Evolutionary conservation across 2,329 filamentous ascomycete genomes (phyloP).

Genomic region (Arthroderma uncinatum): DNA sequence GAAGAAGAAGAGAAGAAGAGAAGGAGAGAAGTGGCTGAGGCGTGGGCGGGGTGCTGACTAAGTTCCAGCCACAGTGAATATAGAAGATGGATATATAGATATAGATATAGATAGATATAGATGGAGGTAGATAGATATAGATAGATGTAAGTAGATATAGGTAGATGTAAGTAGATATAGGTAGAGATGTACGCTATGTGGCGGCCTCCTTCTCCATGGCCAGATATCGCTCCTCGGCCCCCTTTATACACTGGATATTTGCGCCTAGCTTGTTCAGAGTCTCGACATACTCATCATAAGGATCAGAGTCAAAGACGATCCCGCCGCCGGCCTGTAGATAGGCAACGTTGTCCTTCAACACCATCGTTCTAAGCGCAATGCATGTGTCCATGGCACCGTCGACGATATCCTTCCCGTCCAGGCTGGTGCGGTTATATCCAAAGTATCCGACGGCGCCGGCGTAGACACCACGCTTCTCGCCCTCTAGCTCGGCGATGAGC

Average conservation of each 20-base stretch:
- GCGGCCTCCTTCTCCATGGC: conserved; percentile 27
- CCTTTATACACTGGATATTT: conserved; percentile 77
- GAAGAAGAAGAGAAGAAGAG: not conserved
- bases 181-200: not conserved
- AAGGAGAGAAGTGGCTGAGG: not conserved
- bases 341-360: conserved; percentile 79
- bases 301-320: conserved; percentile 89
- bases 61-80: conserved; percentile 1
- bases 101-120: not conserved
- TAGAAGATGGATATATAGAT: not conserved
- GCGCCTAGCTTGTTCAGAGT: conserved; percentile 93
- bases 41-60: not conserved
- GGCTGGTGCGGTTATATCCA: conserved; percentile 65
- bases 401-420: conserved; percentile 47
- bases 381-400: conserved; percentile 89
- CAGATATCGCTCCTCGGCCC: conserved; percentile 62
- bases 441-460: conserved; percentile 96
- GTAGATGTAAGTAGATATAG: not conserved
- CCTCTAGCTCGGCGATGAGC: conserved; percentile 85
- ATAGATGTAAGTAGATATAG: not conserved
- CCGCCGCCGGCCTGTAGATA: conserved; percentile 82
- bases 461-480: conserved; percentile 89
- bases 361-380: conserved; percentile 78
- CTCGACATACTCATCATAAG: conserved; percentile 84
- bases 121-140: not conserved